Evolutionary conservation across 1,139 yeast species (phyloP).

Genomic region (Saccharomyces hybrid): DNA sequence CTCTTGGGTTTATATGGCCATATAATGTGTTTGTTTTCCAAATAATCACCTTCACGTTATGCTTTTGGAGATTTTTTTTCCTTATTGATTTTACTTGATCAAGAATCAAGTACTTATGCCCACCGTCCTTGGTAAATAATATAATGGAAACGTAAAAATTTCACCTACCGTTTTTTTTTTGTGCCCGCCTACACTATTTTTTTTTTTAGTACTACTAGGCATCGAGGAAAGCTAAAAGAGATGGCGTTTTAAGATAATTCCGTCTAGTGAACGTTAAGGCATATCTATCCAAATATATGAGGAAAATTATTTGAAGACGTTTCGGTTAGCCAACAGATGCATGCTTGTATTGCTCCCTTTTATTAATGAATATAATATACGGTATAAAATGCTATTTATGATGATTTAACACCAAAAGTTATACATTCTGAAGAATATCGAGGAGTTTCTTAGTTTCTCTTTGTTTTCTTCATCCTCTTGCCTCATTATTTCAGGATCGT

Average conservation of each 20-base stretch:
- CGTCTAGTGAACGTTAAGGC: not conserved
- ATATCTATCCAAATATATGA: not conserved
- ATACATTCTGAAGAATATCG: too few relatives aligned
- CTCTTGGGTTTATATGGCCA: not conserved
- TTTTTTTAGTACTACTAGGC: not conserved
- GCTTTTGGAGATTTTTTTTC: not conserved
- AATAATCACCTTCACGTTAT: not conserved
- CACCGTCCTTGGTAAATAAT: not conserved
- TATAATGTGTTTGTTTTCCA: not conserved
- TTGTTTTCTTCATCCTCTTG: too few relatives aligned
- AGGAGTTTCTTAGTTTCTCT: too few relatives aligned
- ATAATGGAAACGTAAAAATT: not conserved
- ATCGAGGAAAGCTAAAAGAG: not conserved
- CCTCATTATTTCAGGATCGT: too few relatives aligned
- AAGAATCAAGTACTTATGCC: not conserved
- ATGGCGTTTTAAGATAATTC: not conserved
- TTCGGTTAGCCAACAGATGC: not conserved
- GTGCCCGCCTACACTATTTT: not conserved
- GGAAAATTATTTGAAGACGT: not conserved
- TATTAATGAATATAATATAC: not conserved
- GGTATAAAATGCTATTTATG: not conserved
- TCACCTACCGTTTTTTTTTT: not conserved
- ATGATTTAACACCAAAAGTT: conserved; percentile 6
- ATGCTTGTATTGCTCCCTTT: not conserved
- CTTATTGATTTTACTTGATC: not conserved